phyloP scores from a whole-genome alignment of 345 rosid genomes.

The Populus ilicifolia region DNA sequence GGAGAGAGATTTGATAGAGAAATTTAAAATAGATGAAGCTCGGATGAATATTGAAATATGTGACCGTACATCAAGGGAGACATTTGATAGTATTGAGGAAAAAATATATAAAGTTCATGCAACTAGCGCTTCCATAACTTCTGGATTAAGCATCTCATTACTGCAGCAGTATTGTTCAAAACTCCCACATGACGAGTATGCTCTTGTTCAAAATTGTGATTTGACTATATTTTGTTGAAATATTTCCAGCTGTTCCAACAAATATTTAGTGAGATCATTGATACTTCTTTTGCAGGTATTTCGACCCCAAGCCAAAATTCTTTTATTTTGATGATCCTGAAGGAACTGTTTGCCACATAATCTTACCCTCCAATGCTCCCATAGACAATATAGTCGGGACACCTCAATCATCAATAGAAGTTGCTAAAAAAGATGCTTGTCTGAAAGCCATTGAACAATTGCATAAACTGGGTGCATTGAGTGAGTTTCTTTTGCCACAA shows the following conservation, averaged over 20 bases:
- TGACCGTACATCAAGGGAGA: constrained; percentile 58
- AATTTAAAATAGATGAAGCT: constrained; percentile 53
- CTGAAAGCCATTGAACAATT: constrained; percentile 72
- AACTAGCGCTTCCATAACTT: constrained; percentile 73
- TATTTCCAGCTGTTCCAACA: not conserved
- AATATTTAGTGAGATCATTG: constrained; percentile 13
- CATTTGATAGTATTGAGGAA: constrained; percentile 44
- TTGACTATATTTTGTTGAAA: not conserved
- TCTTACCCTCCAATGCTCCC: constrained; percentile 86
- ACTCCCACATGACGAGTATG: constrained; percentile 94
- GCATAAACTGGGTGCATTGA: constrained; percentile 76
- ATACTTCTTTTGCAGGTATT: constrained; percentile 53
- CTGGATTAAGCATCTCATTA: constrained; percentile 77
- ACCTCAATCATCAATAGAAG: constrained; percentile 60
- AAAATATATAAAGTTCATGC: constrained; percentile 59
- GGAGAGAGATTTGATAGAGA: constrained; percentile 64
- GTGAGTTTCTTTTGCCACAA: constrained; percentile 57
- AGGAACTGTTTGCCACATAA: constrained; percentile 70
- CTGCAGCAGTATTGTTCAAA: constrained; percentile 78
- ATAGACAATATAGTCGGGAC: constrained; percentile 49
- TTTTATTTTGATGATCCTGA: constrained; percentile 58
- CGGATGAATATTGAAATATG: constrained; percentile 70
- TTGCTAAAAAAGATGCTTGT: constrained; percentile 81
- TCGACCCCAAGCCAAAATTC: constrained; percentile 73
- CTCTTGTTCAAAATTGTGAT: constrained; percentile 17